Base-by-base conservation (phyloP, 768 basidiomycete species). In the Agrocybe pediades region DNA sequence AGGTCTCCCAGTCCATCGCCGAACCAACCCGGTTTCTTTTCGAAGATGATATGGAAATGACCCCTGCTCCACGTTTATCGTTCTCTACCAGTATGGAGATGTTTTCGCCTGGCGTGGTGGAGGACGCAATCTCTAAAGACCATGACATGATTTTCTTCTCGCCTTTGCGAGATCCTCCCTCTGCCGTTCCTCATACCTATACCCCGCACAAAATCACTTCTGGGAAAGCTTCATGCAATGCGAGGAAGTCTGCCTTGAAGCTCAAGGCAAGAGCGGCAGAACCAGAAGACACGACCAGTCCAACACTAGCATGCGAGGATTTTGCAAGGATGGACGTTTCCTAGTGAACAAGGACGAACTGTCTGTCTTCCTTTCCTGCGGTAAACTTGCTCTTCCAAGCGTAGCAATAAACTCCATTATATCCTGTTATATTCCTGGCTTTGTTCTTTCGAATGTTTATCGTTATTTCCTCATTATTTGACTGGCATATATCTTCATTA, bases 21-120 rank as follows among this genome's bases (percentile, higher is more conserved):
- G 48, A 49, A 11, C 49, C 60, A n/a, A 54, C 51, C 27, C 55
- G 49, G 19, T 54, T 51, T 21, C 9, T 41, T 15, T 54, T 51
- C n/a, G 42, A 44, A 17, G 9, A 20, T 23, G 46, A 50, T 33
- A 45, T 45, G 47, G 51, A 52, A 6, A 27, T 40, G 3, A 46
- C 51, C 3, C 51, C 44, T 20, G 29, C 41, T n/a, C 51, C 27
- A 16, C 33, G 36, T 20, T 39, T 46, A 44, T 40, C 27, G 44
- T 24, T 53, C 29, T 25, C 51, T n/a, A 1, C 44, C 15, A 54
- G 26, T 25, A 20, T 16, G 13, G 42, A 44, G 17, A 39, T 33
- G 15, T 43, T 42, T 33, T 52, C 51, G 25, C 51, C 42, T 0
- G 51, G 41, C 17, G 15, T 42, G 15, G 11, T 36, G n/a, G 33